A percentile compares a stretch with the other conserved stretches of the same genome.
These are phyloP conservation scores for Microdochium trichocladiopsis DNA, from an alignment of 2,329 filamentous ascomycete species.

Conservation along the genomic window DNA sequence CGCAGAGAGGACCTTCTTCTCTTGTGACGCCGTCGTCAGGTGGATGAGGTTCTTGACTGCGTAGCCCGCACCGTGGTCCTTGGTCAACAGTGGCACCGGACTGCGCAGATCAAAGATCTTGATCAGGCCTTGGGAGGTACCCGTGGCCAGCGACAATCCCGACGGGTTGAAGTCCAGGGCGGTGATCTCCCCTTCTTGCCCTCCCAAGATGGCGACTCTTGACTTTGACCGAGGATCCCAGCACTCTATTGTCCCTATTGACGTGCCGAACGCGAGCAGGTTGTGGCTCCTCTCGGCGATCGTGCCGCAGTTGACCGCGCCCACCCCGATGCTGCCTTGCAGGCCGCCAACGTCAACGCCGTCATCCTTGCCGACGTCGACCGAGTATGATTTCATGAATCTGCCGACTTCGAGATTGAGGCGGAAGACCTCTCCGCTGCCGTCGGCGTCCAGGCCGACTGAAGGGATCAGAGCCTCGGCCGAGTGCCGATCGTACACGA, in stretches of 20 bases:
- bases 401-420: constrained; percentile 86
- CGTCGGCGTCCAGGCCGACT: constrained; percentile 79
- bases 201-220: constrained; percentile 69
- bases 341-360: constrained; percentile 59
- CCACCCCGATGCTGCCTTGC: constrained; percentile 80
- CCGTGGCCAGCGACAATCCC: constrained; percentile 78
- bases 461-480: constrained; percentile 83
- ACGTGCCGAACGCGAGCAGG: constrained; percentile 87
- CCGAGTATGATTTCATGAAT: constrained; percentile 89
- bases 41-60: constrained; percentile 79
- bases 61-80: constrained; percentile 94
- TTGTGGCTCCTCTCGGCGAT: constrained; percentile 88
- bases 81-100: constrained; percentile 76
- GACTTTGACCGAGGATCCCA: constrained; percentile 87
- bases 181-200: constrained; percentile 68
- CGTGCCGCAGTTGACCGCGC: constrained; percentile 79
- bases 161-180: constrained; percentile 80
- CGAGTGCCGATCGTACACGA: constrained; percentile 74
- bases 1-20: constrained; percentile 82
- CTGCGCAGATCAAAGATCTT: constrained; percentile 90
- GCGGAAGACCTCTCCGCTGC: constrained; percentile 85
- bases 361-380: constrained; percentile 85
- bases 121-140: constrained; percentile 80
- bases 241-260: constrained; percentile 91
- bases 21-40: constrained; percentile 63